Base-by-base conservation (phyloP, 1,284 basidiomycete species). In the Sparassis latifolia region DNA sequence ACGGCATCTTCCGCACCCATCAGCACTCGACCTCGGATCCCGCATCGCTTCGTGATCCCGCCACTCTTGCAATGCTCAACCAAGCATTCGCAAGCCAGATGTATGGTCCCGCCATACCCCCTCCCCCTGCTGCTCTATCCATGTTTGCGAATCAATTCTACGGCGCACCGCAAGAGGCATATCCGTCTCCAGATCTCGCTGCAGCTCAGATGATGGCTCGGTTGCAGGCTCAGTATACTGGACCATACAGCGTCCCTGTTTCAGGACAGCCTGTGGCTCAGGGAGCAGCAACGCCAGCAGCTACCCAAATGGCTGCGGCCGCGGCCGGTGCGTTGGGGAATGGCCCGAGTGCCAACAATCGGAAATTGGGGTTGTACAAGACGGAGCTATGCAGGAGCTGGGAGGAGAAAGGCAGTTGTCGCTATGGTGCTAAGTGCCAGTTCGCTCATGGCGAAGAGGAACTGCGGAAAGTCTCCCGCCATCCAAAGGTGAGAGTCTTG, bases 391-490 rank as follows among this genome's bases (percentile, higher is more conserved):
- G 92, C 69, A 76, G 92, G 55, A 92, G 89, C 65, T 95, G 92
- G 91, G 92, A 93, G 66, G 92, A 95, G 70, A 92, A 92, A 64
- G 89, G 91, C 1, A 73, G 76, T n/a, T 95, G 92, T 67, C 78
- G 90, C 42, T 95, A 95, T 61, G 87, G 86, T 6, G 68, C 79
- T 38, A 93, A 92, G 68, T 93, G 91, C 63, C 91, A 93, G 66
- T 93, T 93, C 63, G 91, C 92, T 30, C 92, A 95, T 61, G 92
- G 92, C 44, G 84, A 91, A 62, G 84, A 90, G 0, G 92, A 95
- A 67, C 74, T 95, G 42, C 82, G 91, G 38, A 81, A 78, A 52
- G 86, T 93, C 27, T 67, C 81, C 55, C 79, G 92, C 55, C 92
- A 95, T 66, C 91, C 91, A 44, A 93, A 93, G 80, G 89, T 89